Evolutionary conservation across 2,329 filamentous ascomycete genomes (phyloP).

Genomic region (Fusarium sp.): DNA sequence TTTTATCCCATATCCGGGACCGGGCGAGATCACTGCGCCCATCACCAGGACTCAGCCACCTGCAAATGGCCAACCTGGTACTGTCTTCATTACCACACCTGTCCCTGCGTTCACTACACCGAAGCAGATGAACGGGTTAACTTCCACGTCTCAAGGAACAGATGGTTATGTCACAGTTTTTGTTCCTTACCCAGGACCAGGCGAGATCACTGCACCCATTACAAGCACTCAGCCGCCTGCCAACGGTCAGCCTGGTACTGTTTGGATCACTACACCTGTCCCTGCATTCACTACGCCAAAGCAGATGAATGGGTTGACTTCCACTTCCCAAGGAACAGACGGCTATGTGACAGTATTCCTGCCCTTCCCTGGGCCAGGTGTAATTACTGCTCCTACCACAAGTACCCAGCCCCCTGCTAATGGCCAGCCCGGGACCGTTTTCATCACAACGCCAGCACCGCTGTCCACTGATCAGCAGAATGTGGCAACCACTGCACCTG

Average conservation of each 20-base stretch:
- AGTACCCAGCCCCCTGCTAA: not conserved
- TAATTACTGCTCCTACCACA: slow-evolving; percentile 9
- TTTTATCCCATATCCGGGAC: slow-evolving; percentile 17
- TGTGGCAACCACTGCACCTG: not conserved
- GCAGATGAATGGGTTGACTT: not conserved
- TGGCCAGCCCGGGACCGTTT: slow-evolving; percentile 15
- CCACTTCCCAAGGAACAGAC: not conserved
- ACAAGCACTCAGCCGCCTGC: slow-evolving; percentile 3
- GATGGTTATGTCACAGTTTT: slow-evolving; percentile 23
- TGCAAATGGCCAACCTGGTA: slow-evolving; percentile 2
- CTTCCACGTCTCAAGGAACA: not conserved
- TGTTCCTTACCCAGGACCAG: not conserved
- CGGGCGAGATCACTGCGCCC: slow-evolving; percentile 17
- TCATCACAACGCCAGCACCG: slow-evolving; percentile 8
- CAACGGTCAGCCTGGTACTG: slow-evolving; percentile 8
- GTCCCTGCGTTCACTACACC: not conserved
- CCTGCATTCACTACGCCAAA: not conserved
- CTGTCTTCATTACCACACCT: slow-evolving; percentile 12
- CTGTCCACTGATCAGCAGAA: not conserved
- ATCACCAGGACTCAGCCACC: slow-evolving; percentile 15
- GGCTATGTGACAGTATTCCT: slow-evolving; percentile 17
- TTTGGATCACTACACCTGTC: slow-evolving; percentile 6
- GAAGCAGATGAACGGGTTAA: not conserved
- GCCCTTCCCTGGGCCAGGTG: slow-evolving; percentile 3
- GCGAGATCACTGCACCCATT: slow-evolving; percentile 6